Base-by-base conservation (phyloP, 2,329 filamentous ascomycete species). In the Metarhizium robertsii region DNA sequence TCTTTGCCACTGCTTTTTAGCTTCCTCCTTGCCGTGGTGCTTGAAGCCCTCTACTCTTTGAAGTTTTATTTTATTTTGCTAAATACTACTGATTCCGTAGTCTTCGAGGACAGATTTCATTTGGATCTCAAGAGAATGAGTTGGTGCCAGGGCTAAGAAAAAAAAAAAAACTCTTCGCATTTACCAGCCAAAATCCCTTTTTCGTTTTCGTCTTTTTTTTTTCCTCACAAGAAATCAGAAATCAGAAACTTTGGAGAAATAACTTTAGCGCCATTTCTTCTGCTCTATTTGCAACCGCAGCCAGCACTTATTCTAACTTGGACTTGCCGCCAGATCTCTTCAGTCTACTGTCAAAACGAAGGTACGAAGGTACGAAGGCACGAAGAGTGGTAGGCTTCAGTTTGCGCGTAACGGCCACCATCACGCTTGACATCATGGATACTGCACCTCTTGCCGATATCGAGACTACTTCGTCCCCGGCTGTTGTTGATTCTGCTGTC, bases 371-470 rank as follows among this genome's bases (percentile, higher is more conserved):
- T 50, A 55, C 53, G 54, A 25, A 25, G 25, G 25, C 46, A 55
- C 53, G 54, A 55, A 50, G 52, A 52, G 38, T 45, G 34, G 16
- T 54, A 47, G 46, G 20, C 25, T 18, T 49, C 29, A 10, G 34
- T 14, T 32, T 29, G 13, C 14, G 14, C 52, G 32, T 34, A 30
- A 38, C 46, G 52, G 20, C 16, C 16, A 18, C 8, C n/a, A 10
- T 46, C 36, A 3, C 11, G 50, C 38, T 48, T 54, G 55, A 57
- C 57, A 67, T 52, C 43, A 72, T 71, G 71, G 68, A 68, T 34
- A 30, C 55, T 54, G 63, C 58, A 55, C 56, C 62, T 53, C 54
- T 59, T 47, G 62, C 63, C 36, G 60, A 30, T 48, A 16, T 13
- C 3, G 25, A 29, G 20, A 14, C 60, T 48, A 64, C 61, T 47